Evolutionary conservation across 495 filamentous ascomycete genomes (phyloP).

Genomic region (Annulohypoxylon bovei): DNA sequence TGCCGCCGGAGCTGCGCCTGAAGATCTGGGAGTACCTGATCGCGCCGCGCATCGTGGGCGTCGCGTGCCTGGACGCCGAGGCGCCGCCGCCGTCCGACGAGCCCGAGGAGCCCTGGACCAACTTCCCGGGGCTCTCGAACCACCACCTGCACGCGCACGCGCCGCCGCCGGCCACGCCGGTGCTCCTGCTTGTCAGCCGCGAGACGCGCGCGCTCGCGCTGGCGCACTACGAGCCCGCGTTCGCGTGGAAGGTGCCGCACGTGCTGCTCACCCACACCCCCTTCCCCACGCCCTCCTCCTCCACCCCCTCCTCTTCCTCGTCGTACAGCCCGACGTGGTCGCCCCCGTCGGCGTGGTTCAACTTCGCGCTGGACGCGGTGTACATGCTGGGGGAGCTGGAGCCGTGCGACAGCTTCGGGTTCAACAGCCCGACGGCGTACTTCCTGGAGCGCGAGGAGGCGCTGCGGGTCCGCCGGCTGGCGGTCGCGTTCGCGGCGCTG

Average conservation of each 20-base stretch:
- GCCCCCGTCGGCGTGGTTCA: conserved; percentile 52
- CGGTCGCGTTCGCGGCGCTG: conserved; percentile 50
- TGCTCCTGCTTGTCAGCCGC: conserved; percentile 52
- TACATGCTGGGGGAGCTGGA: conserved; percentile 55
- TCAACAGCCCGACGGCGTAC: conserved; percentile 55
- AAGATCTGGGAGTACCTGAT: conserved; percentile 56
- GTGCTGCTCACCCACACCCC: conserved; percentile 27
- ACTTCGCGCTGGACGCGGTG: conserved; percentile 51
- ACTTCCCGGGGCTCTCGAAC: neutral
- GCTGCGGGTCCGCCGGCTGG: conserved; percentile 47
- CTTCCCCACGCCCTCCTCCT: neutral
- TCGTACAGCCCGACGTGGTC: conserved; percentile 8
- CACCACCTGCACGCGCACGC: neutral
- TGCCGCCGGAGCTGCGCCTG: conserved; percentile 59
- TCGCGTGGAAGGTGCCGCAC: conserved; percentile 52
- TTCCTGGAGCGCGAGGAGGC: conserved; percentile 52
- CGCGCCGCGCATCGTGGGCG: conserved; percentile 50
- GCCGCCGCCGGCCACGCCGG: conserved; percentile 42
- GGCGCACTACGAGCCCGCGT: conserved; percentile 53
- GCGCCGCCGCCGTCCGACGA: conserved; percentile 5
- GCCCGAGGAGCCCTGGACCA: conserved; percentile 14
- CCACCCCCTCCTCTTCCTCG: neutral
- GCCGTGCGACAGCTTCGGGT: conserved; percentile 52
- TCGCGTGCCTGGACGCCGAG: conserved; percentile 46
- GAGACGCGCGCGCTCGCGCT: conserved; percentile 56